Conservation (phyloP, 1,284 basidiomycete genomes). For the Dichomitus squalens region DNA sequence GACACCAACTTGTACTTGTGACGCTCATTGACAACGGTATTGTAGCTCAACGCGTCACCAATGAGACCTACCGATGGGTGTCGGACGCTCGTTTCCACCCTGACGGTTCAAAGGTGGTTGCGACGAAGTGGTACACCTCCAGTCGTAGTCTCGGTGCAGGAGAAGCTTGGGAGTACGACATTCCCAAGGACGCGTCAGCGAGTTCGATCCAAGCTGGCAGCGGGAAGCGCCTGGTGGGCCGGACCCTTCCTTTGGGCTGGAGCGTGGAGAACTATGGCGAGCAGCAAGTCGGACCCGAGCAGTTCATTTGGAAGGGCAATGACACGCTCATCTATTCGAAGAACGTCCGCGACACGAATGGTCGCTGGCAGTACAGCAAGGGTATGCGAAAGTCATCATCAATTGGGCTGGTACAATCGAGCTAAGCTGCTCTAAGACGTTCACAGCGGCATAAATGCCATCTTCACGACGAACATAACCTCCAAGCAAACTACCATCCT, state of each 20-base stretch:
- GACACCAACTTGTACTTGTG: background rate
- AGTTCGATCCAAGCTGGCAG: constrained; percentile 44
- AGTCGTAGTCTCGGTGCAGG: constrained; percentile 64
- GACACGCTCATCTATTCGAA: constrained; percentile 67
- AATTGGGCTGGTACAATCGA: background rate
- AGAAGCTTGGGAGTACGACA: constrained; percentile 67
- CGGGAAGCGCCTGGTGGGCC: constrained; percentile 57
- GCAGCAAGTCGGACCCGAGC: constrained; percentile 74
- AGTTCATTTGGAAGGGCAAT: constrained; percentile 60
- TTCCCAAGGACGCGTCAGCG: constrained; percentile 39
- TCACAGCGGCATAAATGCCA: constrained; percentile 69
- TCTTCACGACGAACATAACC: constrained; percentile 64
- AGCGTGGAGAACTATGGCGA: constrained; percentile 56
- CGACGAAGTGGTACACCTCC: constrained; percentile 75
- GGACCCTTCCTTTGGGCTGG: constrained; percentile 63
- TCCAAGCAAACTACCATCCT: constrained; percentile 51
- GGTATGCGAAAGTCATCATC: constrained; percentile 38
- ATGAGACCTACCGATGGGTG: constrained; percentile 72
- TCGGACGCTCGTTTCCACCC: constrained; percentile 72
- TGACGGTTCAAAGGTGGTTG: constrained; percentile 58
- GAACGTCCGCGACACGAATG: constrained; percentile 56
- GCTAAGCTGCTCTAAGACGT: constrained; percentile 48
- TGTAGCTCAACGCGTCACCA: constrained; percentile 64
- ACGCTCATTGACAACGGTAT: background rate
- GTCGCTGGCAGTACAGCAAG: constrained; percentile 63